Conservation (phyloP, 352 stramenopile genomes). For the Paralagenidium karlingii region DNA sequence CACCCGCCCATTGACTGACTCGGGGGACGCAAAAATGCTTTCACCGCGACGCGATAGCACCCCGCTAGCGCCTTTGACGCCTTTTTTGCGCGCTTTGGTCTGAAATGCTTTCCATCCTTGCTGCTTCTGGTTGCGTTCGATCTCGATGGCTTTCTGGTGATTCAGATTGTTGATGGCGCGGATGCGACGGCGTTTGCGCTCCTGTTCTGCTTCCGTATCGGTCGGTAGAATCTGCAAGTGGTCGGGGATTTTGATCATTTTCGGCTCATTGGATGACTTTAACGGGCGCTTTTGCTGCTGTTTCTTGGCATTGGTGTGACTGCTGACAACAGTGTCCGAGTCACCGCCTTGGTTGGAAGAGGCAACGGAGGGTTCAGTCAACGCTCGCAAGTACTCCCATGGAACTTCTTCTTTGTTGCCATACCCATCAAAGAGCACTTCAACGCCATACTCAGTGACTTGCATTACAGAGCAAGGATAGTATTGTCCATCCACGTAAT, state of each 20-base stretch:
- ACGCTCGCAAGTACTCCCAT: constrained; percentile 68
- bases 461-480: constrained; percentile 61
- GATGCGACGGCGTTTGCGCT: constrained; percentile 72
- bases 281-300: constrained; percentile 16
- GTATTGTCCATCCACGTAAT: constrained; percentile 64
- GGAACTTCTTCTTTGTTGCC: constrained; percentile 86
- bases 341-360: not conserved
- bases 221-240: constrained; percentile 73
- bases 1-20: constrained; percentile 69
- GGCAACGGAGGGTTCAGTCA: constrained; percentile 1
- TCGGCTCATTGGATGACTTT: constrained; percentile 11
- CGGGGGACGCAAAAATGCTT: constrained; percentile 85
- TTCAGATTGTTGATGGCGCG: constrained; percentile 82
- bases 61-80: constrained; percentile 47
- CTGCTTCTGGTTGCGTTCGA: constrained; percentile 71
- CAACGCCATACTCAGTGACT: constrained; percentile 56
- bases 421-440: constrained; percentile 81
- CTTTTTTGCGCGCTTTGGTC: constrained; percentile 63
- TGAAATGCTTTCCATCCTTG: constrained; percentile 82
- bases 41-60: constrained; percentile 67
- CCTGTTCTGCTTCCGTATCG: constrained; percentile 75
- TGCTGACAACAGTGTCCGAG: not conserved
- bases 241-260: constrained; percentile 77
- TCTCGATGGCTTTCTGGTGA: constrained; percentile 75
- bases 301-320: constrained; percentile 1